Conservation (phyloP, 164 flowering plant genomes). For the Kingdonia uniflora region DNA sequence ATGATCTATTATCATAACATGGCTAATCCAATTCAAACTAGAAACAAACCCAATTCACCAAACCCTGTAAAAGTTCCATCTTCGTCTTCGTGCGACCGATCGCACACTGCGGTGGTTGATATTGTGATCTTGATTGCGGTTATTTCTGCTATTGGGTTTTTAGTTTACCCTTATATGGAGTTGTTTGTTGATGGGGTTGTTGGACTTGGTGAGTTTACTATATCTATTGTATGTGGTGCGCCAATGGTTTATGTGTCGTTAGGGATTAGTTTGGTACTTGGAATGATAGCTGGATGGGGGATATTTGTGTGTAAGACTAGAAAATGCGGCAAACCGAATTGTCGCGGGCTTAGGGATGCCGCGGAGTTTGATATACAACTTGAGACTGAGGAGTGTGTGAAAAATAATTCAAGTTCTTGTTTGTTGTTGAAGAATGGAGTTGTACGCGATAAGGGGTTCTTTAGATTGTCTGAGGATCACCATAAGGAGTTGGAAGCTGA, state of each 20-base stretch:
- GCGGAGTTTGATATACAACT: conserved; percentile 87
- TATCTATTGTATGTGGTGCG: conserved; percentile 23
- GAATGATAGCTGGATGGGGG: conserved; percentile 36
- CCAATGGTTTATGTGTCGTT: conserved; percentile 53
- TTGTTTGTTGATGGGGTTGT: conserved; percentile 14
- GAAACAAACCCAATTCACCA: conserved; percentile 18
- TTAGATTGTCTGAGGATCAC: conserved; percentile 57
- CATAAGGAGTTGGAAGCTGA: conserved; percentile 73
- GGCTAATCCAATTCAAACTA: conserved; percentile 8
- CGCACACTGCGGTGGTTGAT: conserved; percentile 57
- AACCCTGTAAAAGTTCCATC: conserved; percentile 23
- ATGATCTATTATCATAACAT: no score
- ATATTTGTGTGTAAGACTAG: conserved; percentile 24
- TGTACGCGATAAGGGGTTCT: conserved; percentile 37
- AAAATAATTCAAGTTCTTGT: conserved; percentile 27
- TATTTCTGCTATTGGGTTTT: conserved; percentile 53
- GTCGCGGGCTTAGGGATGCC: conserved; percentile 65
- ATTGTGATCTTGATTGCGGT: conserved; percentile 61
- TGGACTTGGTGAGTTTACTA: conserved; percentile 19
- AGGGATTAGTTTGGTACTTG: conserved; percentile 41
- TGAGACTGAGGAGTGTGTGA: conserved; percentile 70
- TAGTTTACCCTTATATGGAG: conserved; percentile 51
- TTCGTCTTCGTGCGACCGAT: conserved; percentile 26
- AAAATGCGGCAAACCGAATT: conserved; percentile 62
- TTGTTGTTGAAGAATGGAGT: conserved; percentile 13